Evolutionary conservation across 768 basidiomycete species (phyloP).

Genomic region (Psilocybe subaeruginosa): DNA sequence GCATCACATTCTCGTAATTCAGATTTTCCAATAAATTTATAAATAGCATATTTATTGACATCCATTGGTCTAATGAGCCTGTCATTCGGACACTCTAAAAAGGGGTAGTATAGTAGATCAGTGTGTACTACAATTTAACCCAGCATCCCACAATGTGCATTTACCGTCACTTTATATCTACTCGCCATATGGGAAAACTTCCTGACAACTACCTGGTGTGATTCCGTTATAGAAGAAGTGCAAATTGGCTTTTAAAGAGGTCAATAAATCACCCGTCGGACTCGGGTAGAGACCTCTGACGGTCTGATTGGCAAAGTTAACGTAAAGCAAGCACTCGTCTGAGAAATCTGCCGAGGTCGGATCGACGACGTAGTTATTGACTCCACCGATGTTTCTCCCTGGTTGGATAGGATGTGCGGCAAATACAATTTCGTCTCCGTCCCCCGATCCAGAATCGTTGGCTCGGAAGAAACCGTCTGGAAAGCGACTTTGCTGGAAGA

Average conservation of each 20-base stretch:
- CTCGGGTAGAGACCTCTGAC: conserved; percentile 24
- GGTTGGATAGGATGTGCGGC: conserved; percentile 20
- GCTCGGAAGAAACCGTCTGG: conserved; percentile 24
- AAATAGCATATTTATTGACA: too few relatives aligned
- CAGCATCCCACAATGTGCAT: too few relatives aligned
- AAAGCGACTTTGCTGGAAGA: conserved; percentile 25
- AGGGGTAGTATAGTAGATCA: too few relatives aligned
- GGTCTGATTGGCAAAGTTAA: conserved; percentile 24
- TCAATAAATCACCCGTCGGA: conserved; percentile 17
- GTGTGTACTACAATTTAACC: too few relatives aligned
- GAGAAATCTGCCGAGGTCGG: conserved; percentile 22
- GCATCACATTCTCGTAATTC: too few relatives aligned
- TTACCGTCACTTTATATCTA: too few relatives aligned
- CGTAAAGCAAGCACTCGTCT: conserved; percentile 22
- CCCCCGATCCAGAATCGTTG: conserved; percentile 12
- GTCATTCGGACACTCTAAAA: too few relatives aligned
- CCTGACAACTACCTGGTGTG: too few relatives aligned
- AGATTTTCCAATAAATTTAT: too few relatives aligned
- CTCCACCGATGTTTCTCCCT: conserved; percentile 20
- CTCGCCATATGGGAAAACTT: too few relatives aligned
- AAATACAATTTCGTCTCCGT: conserved; percentile 13
- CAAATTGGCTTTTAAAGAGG: conserved; percentile 21
- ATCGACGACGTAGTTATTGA: conserved; percentile 22
- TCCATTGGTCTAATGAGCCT: too few relatives aligned
- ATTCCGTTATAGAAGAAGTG: conserved; percentile 14